A percentile compares a stretch with the other conserved stretches of the same genome.
phyloP scores from a whole-genome alignment of 106 monocot genomes.

The Xerophyta viscosa region DNA sequence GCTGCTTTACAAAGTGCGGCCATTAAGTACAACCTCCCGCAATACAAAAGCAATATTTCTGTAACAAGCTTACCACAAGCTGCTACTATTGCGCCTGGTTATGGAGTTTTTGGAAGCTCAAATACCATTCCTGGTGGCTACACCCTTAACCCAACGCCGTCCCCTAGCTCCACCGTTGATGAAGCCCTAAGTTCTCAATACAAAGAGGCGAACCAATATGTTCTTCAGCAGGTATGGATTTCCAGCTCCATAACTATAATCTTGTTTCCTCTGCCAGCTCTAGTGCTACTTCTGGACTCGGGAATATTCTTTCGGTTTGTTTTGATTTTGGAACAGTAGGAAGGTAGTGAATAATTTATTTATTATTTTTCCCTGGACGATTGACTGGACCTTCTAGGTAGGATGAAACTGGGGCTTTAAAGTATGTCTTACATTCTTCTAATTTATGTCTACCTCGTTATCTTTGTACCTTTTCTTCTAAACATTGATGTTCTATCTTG shows the following conservation, averaged over 20 bases:
- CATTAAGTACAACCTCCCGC: conserved; percentile 76
- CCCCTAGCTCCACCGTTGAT: conserved; percentile 46
- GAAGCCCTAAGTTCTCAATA: conserved; percentile 60
- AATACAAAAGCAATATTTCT: conserved; percentile 71
- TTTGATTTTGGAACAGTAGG: no score
- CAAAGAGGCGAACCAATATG: conserved; percentile 65
- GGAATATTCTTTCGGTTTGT: no score
- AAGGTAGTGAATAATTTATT: no score
- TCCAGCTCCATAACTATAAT: background rate
- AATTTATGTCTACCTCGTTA: no score
- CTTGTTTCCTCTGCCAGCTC: no score
- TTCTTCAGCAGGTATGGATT: conserved; percentile 53
- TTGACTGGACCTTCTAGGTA: no score
- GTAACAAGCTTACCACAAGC: conserved; percentile 53
- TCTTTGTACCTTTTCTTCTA: no score
- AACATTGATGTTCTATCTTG: no score
- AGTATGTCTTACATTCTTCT: no score
- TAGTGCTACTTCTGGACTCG: no score
- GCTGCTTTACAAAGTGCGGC: conserved; percentile 38
- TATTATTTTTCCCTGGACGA: no score
- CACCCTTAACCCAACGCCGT: conserved; percentile 38
- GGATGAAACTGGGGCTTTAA: no score
- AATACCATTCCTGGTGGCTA: conserved; percentile 57
- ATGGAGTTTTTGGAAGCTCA: conserved; percentile 71
- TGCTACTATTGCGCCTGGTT: conserved; percentile 47